A percentile compares a stretch with the other conserved stretches of the same genome.
Evolutionary conservation across 2,329 filamentous ascomycete species (phyloP).

Genomic region (Diaporthe sp.): DNA sequence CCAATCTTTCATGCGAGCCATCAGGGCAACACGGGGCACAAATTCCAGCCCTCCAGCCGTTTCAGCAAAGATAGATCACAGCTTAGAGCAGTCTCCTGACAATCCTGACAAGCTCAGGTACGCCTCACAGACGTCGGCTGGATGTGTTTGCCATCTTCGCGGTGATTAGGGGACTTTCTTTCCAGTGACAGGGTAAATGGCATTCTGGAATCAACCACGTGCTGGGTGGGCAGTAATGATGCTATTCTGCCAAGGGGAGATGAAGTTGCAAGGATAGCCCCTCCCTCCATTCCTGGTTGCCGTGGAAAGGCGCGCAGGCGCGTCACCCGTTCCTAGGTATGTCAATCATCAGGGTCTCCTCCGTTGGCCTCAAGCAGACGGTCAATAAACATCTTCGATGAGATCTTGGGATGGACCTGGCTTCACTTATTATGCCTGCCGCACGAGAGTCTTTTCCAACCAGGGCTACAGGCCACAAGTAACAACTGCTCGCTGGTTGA

Average conservation of each 20-base stretch:
- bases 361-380: not conserved
- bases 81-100: not conserved
- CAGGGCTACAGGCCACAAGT: not conserved
- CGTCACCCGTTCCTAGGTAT: not conserved
- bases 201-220: slow-evolving; percentile 13
- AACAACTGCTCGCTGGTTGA: not conserved
- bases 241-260: slow-evolving; percentile 9
- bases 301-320: slow-evolving; percentile 13
- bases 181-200: not conserved
- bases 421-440: not conserved
- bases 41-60: not conserved
- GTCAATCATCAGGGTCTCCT: slow-evolving; percentile 28
- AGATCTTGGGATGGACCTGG: slow-evolving; percentile 6
- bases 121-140: not conserved
- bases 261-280: slow-evolving; percentile 30
- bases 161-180: not conserved
- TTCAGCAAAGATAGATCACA: not conserved
- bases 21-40: not conserved
- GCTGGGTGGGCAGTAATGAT: not conserved
- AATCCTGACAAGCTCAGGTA: not conserved
- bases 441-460: not conserved
- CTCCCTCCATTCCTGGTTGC: slow-evolving; percentile 18
- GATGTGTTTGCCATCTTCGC: not conserved
- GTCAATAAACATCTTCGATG: slow-evolving; percentile 9
- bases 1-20: slow-evolving; percentile 18